Evolutionary conservation across 1,284 basidiomycete genomes (phyloP), one percentile per base, ranked within the genome.

Genomic region (Ceratobasidium sp.): DNA sequence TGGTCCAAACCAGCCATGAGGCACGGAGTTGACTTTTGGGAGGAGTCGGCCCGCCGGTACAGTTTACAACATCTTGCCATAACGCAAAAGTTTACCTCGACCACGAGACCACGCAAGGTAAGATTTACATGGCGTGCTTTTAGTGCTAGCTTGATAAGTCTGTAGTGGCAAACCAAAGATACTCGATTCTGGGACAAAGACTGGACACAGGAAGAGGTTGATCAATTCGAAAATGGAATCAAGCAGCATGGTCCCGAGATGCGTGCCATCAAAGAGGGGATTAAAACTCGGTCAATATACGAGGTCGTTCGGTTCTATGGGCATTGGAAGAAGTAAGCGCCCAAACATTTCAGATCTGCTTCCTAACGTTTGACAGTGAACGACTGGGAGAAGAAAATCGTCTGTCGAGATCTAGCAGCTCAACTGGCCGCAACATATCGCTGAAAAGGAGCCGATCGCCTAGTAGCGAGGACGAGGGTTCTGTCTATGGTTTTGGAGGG

Each of bases 271-370:
- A 83, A 89, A 69, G 89, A 91, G 42, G 89, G 91, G 74, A 83
- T 95, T 35, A 84, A 84, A 5, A 85, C 87, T 4, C 83, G 92
- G 60, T 82, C 87, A 1, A 85, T 91, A 73, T 81, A 84, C 17
- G 92, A 94, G 75, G 86, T 93, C 15, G 91, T 95, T 31, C 86
- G 92, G 15, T 92, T 88, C 78, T 94, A 93, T 75, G 90, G 88
- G 6, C 86, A 85, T 64, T 94, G 93, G 93, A 94, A 94, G 82
- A 91, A 86, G 90, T 91, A 74, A 40, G 80, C 22, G 20, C 1
- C 32, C 34, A 50, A 12, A 13, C 38, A 12, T 34, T 32, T 25
- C 42, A n/a, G 15, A 27, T 47, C 22, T 40, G 47, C 32, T 40
- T 35, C 15, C 65, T 70, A 22, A 60, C 38, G 20, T 31, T 15